Evolutionary conservation across 2,329 filamentous ascomycete genomes (phyloP), one percentile per base, ranked within the genome.

Genomic region (Aspergillus neotritici): DNA sequence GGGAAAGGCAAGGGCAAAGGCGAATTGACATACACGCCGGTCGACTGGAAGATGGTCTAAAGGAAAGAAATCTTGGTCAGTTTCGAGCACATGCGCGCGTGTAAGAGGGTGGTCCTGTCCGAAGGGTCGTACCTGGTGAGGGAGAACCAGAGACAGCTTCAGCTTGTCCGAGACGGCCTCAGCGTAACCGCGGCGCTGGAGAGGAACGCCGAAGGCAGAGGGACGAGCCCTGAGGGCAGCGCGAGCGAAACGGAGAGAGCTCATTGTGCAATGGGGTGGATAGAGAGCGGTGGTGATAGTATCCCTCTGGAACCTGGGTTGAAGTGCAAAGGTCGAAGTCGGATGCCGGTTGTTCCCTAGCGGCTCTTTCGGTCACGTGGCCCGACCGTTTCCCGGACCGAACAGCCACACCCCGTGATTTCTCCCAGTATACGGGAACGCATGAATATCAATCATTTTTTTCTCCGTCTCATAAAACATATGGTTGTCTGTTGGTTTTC

Each of bases 131-230:
- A 97, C 93, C 89, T 96, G 87, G 77, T 97, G 91, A 76, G 93
- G 93, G 62, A 98, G 86, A 70, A 87, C 83, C 77, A 98, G 79
- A 79, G 88, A 95, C 77, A 98, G 84, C 84, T 94, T 94, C 80
- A 98, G 94, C 83, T 91, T 91, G 80, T 91, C 87, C 65, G 83
- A 75, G 61, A 88, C 83, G 58, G 86, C 86, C 68, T 91, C 87
- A 63, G 87, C 93, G 71, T 98, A 98, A 63, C 84, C 84, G 79
- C 93, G 83, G 72, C 88, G 85, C 78, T 90, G 86, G 56, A 87
- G 65, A 61, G 86, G 82, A 59, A 82, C 77, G 70, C 84, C 80
- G 72, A 91, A 76, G 69, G 84, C 79, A 65, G 85, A 76, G 66
- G 89, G 84, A 65, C 84, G 85, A 66, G 82, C 87, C 74, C 88